Conservation (phyloP, 768 basidiomycete genomes). For the Pluteus cervinus region DNA sequence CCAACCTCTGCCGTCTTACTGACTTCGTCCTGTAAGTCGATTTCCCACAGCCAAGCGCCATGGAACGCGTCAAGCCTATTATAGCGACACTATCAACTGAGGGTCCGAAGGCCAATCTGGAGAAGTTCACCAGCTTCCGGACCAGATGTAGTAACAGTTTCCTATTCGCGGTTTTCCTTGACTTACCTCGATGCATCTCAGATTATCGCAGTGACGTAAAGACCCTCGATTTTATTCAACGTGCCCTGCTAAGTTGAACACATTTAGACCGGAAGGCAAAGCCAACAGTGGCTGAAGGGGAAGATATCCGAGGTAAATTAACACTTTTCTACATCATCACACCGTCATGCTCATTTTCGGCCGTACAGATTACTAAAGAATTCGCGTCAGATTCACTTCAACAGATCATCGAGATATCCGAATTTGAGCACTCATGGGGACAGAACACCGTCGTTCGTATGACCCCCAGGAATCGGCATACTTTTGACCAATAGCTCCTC, state of each 20-base stretch:
- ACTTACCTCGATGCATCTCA: slow-evolving; percentile 10
- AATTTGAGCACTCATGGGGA: slow-evolving; percentile 79
- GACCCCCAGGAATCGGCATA: slow-evolving; percentile 4
- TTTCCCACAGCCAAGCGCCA: slow-evolving; percentile 56
- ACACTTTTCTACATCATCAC: slow-evolving; percentile 4
- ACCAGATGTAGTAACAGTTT: slow-evolving; percentile 53
- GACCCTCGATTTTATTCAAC: slow-evolving; percentile 9
- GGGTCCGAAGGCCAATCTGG: slow-evolving; percentile 51
- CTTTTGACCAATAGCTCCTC: slow-evolving; percentile 9
- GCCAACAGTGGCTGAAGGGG: slow-evolving; percentile 70
- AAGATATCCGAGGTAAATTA: slow-evolving; percentile 55
- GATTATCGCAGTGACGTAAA: slow-evolving; percentile 61
- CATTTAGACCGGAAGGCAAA: slow-evolving; percentile 72
- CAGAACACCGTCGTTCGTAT: slow-evolving; percentile 70
- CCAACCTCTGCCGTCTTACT: slow-evolving; percentile 9
- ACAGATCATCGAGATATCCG: slow-evolving; percentile 53
- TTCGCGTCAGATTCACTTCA: slow-evolving; percentile 53
- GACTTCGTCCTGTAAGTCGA: slow-evolving; percentile 28
- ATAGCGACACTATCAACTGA: slow-evolving; percentile 54
- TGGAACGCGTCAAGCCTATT: slow-evolving; percentile 45
- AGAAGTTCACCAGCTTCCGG: slow-evolving; percentile 55
- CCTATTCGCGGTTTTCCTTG: slow-evolving; percentile 4
- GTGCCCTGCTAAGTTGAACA: slow-evolving; percentile 14
- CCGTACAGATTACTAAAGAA: slow-evolving; percentile 56
- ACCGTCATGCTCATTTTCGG: slow-evolving; percentile 7